Evolutionary conservation across 164 flowering plant species (phyloP), one percentile per base, ranked within the genome.

Genomic region (Buxus sempervirens): DNA sequence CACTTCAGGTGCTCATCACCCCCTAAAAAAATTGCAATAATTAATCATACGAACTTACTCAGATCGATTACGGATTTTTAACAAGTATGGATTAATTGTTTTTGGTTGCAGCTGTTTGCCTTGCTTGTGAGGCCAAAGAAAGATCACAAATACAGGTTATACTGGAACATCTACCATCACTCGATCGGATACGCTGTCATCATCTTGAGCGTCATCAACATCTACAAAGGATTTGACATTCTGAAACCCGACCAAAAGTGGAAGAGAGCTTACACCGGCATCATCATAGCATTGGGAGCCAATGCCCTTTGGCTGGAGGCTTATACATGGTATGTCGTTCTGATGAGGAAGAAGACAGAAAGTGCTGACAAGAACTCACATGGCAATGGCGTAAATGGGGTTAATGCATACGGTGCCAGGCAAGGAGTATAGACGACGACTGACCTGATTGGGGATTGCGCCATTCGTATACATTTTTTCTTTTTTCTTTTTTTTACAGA

Each of bases 101-200:
- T 56, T 60, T 10, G 55, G 15, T n/a, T 66, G 60, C 48, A 89
- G 95, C 80, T 88, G 60, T 88, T 91, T 75, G 97, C 95, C 8
- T 55, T 91, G 86, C 85, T 89, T 58, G 65, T 89, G 75, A 89
- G 97, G 81, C 97, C 97, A 0, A 84, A 88, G 77, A 79, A 79
- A 70, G 93, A 91, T 65, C 90, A 91, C 89, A 91, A 91, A 67
- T 82, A 70, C 80, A 79, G 97, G 70, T 23, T 83, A 16, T 89
- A 84, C 75, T 91, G 97, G 97, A 89, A 85, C 76, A 73, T 88
- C 28, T 91, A 91, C 82, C 97, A 91, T 74, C 87, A 82, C 42
- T 10, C 71, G 0, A 51, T 78, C 1, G 97, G 97, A 20, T 91
- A 89, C 76, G 0, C 80, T 0, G 80, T 82, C 26, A 82, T 91